phyloP scores from a whole-genome alignment of 257 asterid genomes.

The Ballota nigra region DNA sequence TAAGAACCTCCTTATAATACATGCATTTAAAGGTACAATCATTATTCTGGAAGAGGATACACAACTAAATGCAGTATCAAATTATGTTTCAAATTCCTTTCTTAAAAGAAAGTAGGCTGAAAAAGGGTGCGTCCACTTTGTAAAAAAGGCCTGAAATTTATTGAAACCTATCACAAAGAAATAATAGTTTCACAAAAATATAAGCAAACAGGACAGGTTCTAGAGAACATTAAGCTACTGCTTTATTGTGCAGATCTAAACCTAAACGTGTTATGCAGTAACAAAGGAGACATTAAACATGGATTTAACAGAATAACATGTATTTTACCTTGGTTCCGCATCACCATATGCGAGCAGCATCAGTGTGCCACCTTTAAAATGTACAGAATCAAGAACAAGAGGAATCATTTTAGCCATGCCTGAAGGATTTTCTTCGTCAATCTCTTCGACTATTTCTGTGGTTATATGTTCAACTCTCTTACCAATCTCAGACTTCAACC shows the following conservation, averaged over 20 bases:
- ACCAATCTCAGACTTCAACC: conserved; percentile 64
- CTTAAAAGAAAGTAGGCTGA: conserved; percentile 3
- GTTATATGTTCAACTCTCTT: conserved; percentile 61
- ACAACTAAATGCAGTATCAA: not conserved
- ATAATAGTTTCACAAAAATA: conserved; percentile 3
- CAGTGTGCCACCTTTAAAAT: conserved; percentile 75
- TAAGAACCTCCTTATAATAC: conserved; percentile 19
- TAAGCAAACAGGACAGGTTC: conserved; percentile 10
- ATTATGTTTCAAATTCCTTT: conserved; percentile 6
- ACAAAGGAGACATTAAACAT: conserved; percentile 13
- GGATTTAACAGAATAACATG: conserved; percentile 13
- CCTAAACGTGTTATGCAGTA: not conserved
- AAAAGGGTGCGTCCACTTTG: not conserved
- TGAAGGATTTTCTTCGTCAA: conserved; percentile 47
- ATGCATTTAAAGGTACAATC: conserved; percentile 26
- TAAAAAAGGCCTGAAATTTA: not conserved
- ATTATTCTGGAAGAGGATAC: conserved; percentile 11
- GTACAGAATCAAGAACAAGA: conserved; percentile 76
- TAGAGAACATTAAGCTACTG: not conserved
- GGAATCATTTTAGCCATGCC: conserved; percentile 66
- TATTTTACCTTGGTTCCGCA: conserved; percentile 78
- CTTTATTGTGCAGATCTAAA: not conserved
- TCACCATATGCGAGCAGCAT: conserved; percentile 98
- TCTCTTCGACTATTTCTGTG: conserved; percentile 61
- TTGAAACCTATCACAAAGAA: conserved; percentile 8